Percentiles rank a stretch among this genome's conserved stretches.
These are phyloP conservation scores for Solanum microdontum DNA, from an alignment of 257 asterid genomes.

Conservation along the genomic window DNA sequence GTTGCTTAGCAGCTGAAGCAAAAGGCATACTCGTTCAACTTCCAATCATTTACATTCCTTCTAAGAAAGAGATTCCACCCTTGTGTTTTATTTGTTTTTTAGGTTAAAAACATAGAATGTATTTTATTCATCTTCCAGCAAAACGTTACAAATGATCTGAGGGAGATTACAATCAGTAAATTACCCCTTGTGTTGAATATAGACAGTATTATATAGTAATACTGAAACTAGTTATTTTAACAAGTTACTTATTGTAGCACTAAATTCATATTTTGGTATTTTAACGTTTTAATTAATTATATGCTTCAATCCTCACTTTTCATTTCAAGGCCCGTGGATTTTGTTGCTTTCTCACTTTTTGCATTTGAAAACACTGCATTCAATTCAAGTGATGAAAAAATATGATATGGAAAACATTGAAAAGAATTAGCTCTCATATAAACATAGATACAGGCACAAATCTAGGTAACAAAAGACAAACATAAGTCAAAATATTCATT, in stretches of 20 bases:
- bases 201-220: background rate
- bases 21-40: background rate
- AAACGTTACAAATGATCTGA: background rate
- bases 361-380: background rate
- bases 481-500: background rate
- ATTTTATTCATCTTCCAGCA: background rate
- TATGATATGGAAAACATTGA: background rate
- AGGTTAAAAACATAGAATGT: background rate
- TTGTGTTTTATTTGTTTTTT: background rate
- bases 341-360: background rate
- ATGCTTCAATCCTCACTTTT: background rate
- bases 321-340: background rate
- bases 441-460: background rate
- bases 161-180: background rate
- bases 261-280: background rate
- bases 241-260: background rate
- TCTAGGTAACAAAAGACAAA: background rate
- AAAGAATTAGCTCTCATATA: background rate
- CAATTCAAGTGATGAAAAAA: background rate
- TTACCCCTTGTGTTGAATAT: background rate
- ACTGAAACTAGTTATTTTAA: background rate
- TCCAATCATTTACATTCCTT: background rate
- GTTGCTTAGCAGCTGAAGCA: background rate
- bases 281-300: background rate
- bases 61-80: background rate